A percentile compares a stretch with the other conserved stretches of the same genome.
phyloP scores from a whole-genome alignment of 176 grass and related monocot genomes.

The Otatea glauca region DNA sequence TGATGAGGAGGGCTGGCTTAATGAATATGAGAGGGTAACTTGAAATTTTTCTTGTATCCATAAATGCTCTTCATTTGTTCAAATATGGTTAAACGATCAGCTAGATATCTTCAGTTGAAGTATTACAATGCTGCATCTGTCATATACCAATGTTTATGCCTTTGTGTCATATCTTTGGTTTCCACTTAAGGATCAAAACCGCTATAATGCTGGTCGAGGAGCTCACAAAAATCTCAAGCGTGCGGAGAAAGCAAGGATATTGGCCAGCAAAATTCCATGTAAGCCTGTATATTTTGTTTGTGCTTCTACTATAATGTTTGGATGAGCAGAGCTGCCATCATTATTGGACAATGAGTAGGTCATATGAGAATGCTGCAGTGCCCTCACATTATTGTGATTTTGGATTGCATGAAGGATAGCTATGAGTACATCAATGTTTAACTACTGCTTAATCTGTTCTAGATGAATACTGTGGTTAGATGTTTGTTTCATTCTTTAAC shows the following conservation, averaged over 20 bases:
- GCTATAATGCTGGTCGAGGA: slow-evolving; percentile 85
- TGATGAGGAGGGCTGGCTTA: slow-evolving; percentile 87
- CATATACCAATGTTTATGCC: background rate
- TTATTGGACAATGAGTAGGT: background rate
- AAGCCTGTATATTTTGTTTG: slow-evolving; percentile 36
- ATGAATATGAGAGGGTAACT: slow-evolving; percentile 91
- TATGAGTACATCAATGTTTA: background rate
- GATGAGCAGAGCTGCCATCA: background rate
- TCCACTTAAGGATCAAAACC: slow-evolving; percentile 79
- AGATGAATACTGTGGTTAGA: background rate
- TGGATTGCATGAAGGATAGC: background rate
- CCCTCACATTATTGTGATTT: background rate
- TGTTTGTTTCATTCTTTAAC: background rate
- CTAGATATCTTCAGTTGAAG: slow-evolving; percentile 28
- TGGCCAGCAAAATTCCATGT: slow-evolving; percentile 89
- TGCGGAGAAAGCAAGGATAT: slow-evolving; percentile 83
- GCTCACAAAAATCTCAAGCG: slow-evolving; percentile 93
- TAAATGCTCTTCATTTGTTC: background rate
- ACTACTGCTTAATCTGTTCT: slow-evolving; percentile 3
- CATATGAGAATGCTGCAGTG: background rate
- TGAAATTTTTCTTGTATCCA: background rate
- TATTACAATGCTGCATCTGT: slow-evolving; percentile 2
- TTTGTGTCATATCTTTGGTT: slow-evolving; percentile 10
- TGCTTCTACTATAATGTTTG: slow-evolving; percentile 22
- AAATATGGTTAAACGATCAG: slow-evolving; percentile 7